Percentiles rank a stretch among this genome's conserved stretches.
Conservation (phyloP, 2,329 filamentous ascomycete genomes). For the Pseudogymnoascus sp. region DNA sequence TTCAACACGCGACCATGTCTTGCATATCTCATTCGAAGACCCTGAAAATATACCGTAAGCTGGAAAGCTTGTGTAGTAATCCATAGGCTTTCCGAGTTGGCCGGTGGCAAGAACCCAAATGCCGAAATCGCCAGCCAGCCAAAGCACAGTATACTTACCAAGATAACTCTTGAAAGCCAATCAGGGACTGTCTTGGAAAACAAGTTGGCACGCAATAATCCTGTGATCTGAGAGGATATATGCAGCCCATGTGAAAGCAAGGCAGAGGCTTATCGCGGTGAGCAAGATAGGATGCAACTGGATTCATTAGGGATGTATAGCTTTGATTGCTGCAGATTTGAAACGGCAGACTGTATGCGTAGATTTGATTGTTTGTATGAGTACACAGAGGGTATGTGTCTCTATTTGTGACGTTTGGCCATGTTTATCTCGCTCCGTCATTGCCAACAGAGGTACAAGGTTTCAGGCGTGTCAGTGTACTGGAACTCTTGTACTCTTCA, state of each 20-base stretch:
- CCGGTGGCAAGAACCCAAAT: slow-evolving; percentile 2
- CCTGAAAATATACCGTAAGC: neutral
- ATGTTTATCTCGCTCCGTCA: slow-evolving; percentile 4
- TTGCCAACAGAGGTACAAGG: slow-evolving; percentile 7
- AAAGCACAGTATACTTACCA: neutral
- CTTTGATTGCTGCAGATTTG: neutral
- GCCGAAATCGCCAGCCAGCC: neutral
- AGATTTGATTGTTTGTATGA: slow-evolving; percentile 1
- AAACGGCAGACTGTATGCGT: neutral
- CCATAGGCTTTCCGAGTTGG: neutral
- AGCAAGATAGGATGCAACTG: slow-evolving; percentile 2
- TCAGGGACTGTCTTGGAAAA: neutral
- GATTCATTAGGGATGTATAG: neutral
- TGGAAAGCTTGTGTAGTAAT: neutral
- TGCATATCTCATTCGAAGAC: neutral
- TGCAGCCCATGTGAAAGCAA: neutral
- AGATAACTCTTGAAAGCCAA: slow-evolving; percentile 1
- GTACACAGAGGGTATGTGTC: neutral
- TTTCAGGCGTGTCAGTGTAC: neutral
- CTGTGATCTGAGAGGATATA: neutral
- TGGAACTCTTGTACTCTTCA: slow-evolving; percentile 4
- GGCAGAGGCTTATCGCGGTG: slow-evolving; percentile 5
- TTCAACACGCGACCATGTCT: slow-evolving; percentile 9
- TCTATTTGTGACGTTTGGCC: slow-evolving; percentile 7
- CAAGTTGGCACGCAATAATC: slow-evolving; percentile 3